Base-by-base conservation (phyloP, 768 basidiomycete species). In the Paxillus ammoniavirescens region DNA sequence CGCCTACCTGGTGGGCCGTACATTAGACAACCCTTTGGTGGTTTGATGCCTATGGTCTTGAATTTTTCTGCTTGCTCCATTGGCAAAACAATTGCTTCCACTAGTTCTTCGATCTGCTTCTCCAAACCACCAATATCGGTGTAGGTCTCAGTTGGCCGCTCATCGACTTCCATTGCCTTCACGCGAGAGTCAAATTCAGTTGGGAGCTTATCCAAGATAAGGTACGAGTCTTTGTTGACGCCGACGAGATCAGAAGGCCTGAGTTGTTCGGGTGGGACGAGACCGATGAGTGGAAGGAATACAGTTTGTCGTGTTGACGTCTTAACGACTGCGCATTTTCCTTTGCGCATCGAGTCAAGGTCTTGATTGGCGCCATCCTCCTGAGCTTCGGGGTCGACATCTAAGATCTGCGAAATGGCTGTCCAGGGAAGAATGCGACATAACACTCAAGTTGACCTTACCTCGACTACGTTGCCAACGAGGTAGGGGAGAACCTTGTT, bases 91-190 rank as follows among this genome's bases (percentile, higher is more conserved):
- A 99, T 97, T 0, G 97, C 97, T 71, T 99, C 97, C 1, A 97
- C 93, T 49, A 99, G 72, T 69, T 98, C 97, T 69, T 98, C 97
- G 50, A 99, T 98, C 78, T 99, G 97, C 74, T 98, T 98, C 79
- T 98, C 97, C 69, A 99, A 65, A 21, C 97, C 97, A 71, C 97
- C 97, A 56, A 99, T 96, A 71, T 95, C 93, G 21, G 94, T 95
- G 65, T 98, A 98, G 2, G 87, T 91, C 71, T 98, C 97, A 12
- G 95, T 98, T 33, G 97, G 97, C 48, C 93, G 81, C 70, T 98
- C 97, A 61, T 99, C 97, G 1, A 99, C 97, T 66, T 99, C 97
- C 97, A 99, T 99, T 8, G 97, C 97, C 72, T 98, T 98, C 23
- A 99, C 97, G 43, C 97, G 86, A 35, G 93, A 94, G 71, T 99